Evolutionary conservation across 306 rosid genomes (phyloP).

Genomic region (Elaeagnus macrophylla): DNA sequence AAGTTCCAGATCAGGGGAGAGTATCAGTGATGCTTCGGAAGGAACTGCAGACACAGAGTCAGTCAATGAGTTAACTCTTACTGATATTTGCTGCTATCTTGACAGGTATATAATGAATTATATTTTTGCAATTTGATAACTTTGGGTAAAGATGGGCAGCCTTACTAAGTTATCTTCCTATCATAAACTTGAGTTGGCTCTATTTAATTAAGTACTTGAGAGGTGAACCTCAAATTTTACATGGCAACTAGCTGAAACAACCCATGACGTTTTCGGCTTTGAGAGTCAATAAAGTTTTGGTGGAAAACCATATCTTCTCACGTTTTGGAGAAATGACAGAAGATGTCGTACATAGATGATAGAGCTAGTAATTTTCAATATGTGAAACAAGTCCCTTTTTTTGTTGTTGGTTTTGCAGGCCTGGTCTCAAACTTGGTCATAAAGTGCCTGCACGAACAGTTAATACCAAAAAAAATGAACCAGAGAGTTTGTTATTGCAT

Average conservation of each 20-base stretch:
- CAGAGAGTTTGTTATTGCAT: slow-evolving; percentile 10
- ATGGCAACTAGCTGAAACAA: too few relatives aligned
- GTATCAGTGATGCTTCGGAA: neutral
- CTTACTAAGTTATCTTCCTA: too few relatives aligned
- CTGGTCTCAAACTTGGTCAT: slow-evolving; percentile 18
- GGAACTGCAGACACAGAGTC: slow-evolving; percentile 3
- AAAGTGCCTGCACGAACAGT: slow-evolving; percentile 29
- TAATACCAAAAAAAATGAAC: slow-evolving; percentile 17
- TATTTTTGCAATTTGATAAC: too few relatives aligned
- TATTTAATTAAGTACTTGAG: too few relatives aligned
- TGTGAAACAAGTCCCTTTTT: too few relatives aligned
- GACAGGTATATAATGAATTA: slow-evolving; percentile 32
- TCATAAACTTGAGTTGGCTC: too few relatives aligned
- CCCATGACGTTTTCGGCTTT: neutral
- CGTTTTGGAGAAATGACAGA: neutral
- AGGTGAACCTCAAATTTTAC: too few relatives aligned
- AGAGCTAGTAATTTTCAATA: too few relatives aligned
- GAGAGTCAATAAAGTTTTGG: neutral
- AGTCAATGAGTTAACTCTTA: slow-evolving; percentile 24
- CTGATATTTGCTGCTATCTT: slow-evolving; percentile 15
- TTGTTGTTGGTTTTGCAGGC: slow-evolving; percentile 8
- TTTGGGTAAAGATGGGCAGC: too few relatives aligned
- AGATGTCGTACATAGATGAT: too few relatives aligned
- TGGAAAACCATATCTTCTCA: too few relatives aligned
- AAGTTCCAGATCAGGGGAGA: slow-evolving; percentile 13